Evolutionary conservation across 352 stramenopile species (phyloP).

Genomic region (Phytopythium boreale): DNA sequence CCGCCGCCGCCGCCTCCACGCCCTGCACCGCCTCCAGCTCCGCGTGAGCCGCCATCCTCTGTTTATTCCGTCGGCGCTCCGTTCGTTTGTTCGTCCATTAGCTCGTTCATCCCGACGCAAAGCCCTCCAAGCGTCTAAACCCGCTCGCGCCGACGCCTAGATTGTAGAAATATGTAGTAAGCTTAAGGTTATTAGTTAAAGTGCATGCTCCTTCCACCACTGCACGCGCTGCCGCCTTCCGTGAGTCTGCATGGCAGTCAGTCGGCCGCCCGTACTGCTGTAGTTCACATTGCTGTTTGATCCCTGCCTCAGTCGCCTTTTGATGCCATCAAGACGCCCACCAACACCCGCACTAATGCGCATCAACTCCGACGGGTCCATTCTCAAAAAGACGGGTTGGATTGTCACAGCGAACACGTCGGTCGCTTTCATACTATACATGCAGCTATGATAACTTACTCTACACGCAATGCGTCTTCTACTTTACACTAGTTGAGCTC

Average conservation of each 20-base stretch:
- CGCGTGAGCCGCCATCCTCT: slow-evolving; percentile 11
- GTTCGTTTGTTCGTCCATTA: not conserved
- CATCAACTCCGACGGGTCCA: too few species aligned
- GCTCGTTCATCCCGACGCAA: too few species aligned
- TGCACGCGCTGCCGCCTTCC: too few species aligned
- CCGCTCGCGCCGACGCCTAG: not conserved
- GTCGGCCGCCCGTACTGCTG: too few species aligned
- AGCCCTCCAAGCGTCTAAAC: too few species aligned
- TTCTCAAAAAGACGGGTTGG: too few species aligned
- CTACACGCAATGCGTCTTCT: not conserved
- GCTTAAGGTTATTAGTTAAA: slow-evolving; percentile 5
- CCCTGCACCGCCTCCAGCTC: slow-evolving; percentile 32
- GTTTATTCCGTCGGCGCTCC: not conserved
- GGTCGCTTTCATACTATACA: slow-evolving; percentile 1
- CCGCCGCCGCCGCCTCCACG: slow-evolving; percentile 20
- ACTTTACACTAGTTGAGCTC: not conserved
- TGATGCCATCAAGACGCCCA: too few species aligned
- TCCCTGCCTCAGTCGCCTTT: too few species aligned
- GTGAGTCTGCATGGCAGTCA: too few species aligned
- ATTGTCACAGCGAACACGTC: too few species aligned
- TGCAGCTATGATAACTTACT: not conserved
- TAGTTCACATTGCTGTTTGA: too few species aligned
- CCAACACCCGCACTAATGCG: too few species aligned
- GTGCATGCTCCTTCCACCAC: not conserved
- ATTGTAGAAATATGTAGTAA: slow-evolving; percentile 8